These are phyloP conservation scores for Amoebophrya sp. DNA, from an alignment of 169 alveolate species.

Conservation along the genomic window DNA sequence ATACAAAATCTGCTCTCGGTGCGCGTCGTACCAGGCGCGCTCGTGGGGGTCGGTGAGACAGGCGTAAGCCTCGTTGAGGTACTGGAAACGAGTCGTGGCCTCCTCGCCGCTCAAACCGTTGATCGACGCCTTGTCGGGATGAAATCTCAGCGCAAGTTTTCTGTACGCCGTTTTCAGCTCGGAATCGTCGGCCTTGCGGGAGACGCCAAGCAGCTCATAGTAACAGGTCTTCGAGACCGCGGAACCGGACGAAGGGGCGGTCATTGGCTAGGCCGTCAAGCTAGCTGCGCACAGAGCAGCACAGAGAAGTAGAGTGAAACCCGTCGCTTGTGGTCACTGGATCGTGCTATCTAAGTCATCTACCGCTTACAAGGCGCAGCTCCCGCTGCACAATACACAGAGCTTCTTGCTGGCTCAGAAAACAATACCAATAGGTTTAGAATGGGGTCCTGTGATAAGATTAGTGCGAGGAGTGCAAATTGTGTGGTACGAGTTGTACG, in stretches of 20 bases:
- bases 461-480: too few species aligned
- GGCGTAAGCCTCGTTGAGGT: not conserved
- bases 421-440: too few species aligned
- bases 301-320: too few species aligned
- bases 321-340: too few species aligned
- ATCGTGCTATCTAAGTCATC: too few species aligned
- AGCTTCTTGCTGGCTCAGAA: too few species aligned
- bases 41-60: not conserved
- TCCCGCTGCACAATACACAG: too few species aligned
- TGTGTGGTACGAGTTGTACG: too few species aligned
- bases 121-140: not conserved
- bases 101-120: not conserved
- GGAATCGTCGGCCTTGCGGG: not conserved
- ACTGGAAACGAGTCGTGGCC: not conserved
- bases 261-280: not conserved
- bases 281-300: not conserved
- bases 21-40: constrained; percentile 12
- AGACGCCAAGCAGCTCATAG: not conserved
- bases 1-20: not conserved
- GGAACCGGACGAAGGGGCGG: not conserved
- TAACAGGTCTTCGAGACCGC: not conserved
- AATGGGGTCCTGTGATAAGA: too few species aligned
- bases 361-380: too few species aligned
- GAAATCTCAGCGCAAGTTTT: not conserved
- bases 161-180: not conserved